Evolutionary conservation across 2,329 filamentous ascomycete species (phyloP).

Genomic region (Aspergillus fijiensis): DNA sequence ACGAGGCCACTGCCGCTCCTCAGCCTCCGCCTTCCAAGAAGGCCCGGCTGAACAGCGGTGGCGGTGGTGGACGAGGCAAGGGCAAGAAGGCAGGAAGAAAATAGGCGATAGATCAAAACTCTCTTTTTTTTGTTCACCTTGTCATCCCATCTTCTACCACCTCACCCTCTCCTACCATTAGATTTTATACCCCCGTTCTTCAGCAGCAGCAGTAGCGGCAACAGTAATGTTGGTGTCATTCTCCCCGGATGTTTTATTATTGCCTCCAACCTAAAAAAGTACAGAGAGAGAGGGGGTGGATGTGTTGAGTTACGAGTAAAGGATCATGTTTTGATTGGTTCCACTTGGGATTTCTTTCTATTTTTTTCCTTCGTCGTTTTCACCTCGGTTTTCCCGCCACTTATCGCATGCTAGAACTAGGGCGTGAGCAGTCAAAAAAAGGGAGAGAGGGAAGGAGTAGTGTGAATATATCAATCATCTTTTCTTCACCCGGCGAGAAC

Average conservation of each 20-base stretch:
- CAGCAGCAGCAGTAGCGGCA: not conserved
- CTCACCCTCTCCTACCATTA: slow-evolving; percentile 14
- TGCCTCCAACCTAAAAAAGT: slow-evolving; percentile 2
- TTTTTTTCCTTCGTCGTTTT: not conserved
- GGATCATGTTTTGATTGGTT: slow-evolving; percentile 2
- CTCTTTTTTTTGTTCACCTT: slow-evolving; percentile 17
- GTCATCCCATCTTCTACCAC: slow-evolving; percentile 13
- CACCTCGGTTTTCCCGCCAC: not conserved
- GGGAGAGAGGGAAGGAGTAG: not conserved
- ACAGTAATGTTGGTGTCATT: not conserved
- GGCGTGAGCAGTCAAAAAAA: not conserved
- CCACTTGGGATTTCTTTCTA: not conserved
- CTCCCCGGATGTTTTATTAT: slow-evolving; percentile 2
- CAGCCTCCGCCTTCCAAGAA: slow-evolving; percentile 39
- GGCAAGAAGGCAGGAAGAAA: slow-evolving; percentile 39
- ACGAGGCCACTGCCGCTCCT: slow-evolving; percentile 20
- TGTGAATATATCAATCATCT: not conserved
- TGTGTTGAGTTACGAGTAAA: not conserved
- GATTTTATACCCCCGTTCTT: slow-evolving; percentile 11
- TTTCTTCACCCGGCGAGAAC: too few relatives aligned
- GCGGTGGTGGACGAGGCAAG: slow-evolving; percentile 23
- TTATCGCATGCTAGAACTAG: not conserved
- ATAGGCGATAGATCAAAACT: slow-evolving; percentile 23
- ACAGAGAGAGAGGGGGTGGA: not conserved
- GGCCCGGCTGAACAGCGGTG: slow-evolving; percentile 27